Evolutionary conservation across 192 early-diverging fungal species (phyloP), one percentile per base, ranked within the genome.

Genomic region (Geranomyces michiganensis): DNA sequence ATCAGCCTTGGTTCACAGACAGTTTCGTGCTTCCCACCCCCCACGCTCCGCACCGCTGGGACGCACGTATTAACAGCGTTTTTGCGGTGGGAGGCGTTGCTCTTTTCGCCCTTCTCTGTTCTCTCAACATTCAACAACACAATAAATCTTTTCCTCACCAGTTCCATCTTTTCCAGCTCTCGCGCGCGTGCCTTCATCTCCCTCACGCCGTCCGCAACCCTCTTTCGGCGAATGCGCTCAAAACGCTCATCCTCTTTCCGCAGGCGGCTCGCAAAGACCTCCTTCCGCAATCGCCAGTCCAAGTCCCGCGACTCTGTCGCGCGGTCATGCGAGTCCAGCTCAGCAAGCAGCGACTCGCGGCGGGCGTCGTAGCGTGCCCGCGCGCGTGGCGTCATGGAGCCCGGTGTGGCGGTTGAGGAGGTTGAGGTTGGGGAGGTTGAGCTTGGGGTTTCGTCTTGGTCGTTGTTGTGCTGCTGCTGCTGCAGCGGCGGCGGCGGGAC

Each of bases 221-320:
- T 53, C 17, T 56, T 27, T 30, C 24, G 19, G 1, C 68, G 56
- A 61, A 70, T 70, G 56, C 17, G 17, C 58, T 70, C 68, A 43
- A 70, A 70, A 7, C 56, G 68, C 22, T 59, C 58, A 47, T 70
- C 68, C 43, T 70, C 68, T 26, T 61, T 59, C 55, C 33, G n/a
- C 22, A 61, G 32, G 24, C 55, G 43, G 1, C 33, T 55, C 43
- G 30, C 21, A 70, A 61, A 70, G 4, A 70, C 21, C 58, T 70
- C 68, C 19, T 61, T 56, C 27, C 68, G 29, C 68, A 70, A 61
- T 22, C 45, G 4, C 32, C 41, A 41, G 43, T 70, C 68, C 41
- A 70, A 56, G 15, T 30, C 19, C 43, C 41, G 56, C n/a, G 21
- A 46, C 29, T 70, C 68, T 24, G 33, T 70, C 19, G 24, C 60